Base-by-base conservation (phyloP, 441 rosid genomes). In the Mallotus repandus region DNA sequence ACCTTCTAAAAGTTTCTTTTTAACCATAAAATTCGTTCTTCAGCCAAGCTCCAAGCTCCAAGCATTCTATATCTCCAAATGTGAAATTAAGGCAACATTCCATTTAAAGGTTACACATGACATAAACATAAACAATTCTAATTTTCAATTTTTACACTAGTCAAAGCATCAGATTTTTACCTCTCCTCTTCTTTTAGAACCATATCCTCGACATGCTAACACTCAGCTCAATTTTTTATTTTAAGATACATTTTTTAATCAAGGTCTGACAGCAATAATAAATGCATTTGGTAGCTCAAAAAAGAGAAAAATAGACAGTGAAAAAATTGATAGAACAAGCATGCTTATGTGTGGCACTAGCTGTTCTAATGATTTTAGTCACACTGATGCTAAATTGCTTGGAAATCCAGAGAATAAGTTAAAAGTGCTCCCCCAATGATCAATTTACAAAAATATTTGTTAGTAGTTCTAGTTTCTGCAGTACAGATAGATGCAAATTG, bases 21-120 rank as follows among this genome's bases (percentile, higher is more conserved):
- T 29, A 62, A 71, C 49, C 38, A 60, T 72, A 66, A 71, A 11
- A 63, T 59, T 48, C 64, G 21, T 66, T 62, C 43, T 18, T 50
- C 15, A 48, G 74, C 29, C 66, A 72, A 9, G 67, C 19, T 66
- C 71, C 68, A 15, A 56, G 53, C 32, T 29, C 43, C 60, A 56
- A 22, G 16, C 63, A 38, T 1, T 5, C 56, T 54, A 53, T 68
- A 49, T 70, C 61, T 15, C 67, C 49, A 66, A 19, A 67, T 59
- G 5, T 41, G 41, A 6, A 18, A 38, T 29, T 29, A 29, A 29
- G 32, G 32, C 32, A 29, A 29, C 32, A 29, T 29, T 29, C 32
- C 32, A 29, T 29, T 29, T 29, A 29, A 29, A 29, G 32, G 32
- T 29, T 38, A 68, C 4, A 50, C 32, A 61, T 61, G 61, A 32